These are phyloP conservation scores for Arthrinium phaeospermum DNA, from an alignment of 2,329 filamentous ascomycete species.

Conservation along the genomic window DNA sequence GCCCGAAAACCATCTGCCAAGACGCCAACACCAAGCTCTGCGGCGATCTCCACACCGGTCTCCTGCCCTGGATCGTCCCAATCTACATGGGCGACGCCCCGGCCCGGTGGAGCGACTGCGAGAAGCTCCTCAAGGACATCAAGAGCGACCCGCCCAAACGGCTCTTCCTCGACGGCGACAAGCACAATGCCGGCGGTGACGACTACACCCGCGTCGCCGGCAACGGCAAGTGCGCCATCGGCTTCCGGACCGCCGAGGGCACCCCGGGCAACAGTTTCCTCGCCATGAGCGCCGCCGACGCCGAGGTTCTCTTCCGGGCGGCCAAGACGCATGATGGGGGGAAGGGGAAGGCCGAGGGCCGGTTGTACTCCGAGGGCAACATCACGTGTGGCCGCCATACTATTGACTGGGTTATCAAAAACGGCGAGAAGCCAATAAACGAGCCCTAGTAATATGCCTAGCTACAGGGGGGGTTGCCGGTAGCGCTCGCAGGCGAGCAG, in stretches of 20 bases:
- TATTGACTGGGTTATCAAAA: not conserved
- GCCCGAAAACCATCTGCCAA: not conserved
- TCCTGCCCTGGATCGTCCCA: too few species aligned
- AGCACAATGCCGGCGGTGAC: not conserved
- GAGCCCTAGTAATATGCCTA: not conserved
- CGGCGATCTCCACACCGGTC: not conserved
- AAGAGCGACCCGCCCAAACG: not conserved
- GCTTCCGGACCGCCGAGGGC: not conserved
- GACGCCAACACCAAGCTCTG: not conserved
- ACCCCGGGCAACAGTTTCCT: not conserved
- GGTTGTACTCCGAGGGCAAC: not conserved
- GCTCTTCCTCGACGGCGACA: not conserved
- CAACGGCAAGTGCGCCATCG: not conserved
- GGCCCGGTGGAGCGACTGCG: not conserved
- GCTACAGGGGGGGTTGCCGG: not conserved
- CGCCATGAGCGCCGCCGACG: not conserved
- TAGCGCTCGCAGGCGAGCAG: not conserved
- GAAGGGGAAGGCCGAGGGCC: not conserved
- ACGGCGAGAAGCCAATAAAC: not conserved
- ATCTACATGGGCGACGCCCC: not conserved
- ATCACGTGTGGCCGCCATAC: not conserved
- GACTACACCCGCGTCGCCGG: not conserved
- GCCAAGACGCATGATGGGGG: not conserved
- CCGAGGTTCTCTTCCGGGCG: not conserved
- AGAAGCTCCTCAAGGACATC: not conserved